Conservation (phyloP, 805 yeast species). For the Ogataea dorogensis region DNA sequence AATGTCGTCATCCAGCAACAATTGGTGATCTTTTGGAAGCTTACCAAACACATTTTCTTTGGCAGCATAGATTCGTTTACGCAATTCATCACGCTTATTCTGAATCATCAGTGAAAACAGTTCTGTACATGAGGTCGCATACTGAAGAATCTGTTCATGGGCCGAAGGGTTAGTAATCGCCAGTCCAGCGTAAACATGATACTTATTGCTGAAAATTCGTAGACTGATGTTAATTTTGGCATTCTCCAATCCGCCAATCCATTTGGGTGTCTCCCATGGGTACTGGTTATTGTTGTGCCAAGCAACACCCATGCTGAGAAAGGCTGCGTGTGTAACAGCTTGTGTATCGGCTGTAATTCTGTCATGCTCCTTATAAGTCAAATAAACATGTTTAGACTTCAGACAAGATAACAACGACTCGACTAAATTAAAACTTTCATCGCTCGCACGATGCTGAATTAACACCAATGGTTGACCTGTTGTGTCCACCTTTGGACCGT, state of each 20-base stretch:
- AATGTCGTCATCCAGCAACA: conserved; percentile 72
- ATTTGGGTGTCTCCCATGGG: conserved; percentile 86
- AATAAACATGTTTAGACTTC: conserved; percentile 69
- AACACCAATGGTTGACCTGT: conserved; percentile 91
- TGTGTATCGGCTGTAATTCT: conserved; percentile 97
- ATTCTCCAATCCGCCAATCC: conserved; percentile 94
- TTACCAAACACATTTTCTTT: conserved; percentile 75
- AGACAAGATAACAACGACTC: conserved; percentile 66
- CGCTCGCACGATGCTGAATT: conserved; percentile 67
- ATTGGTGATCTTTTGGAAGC: conserved; percentile 51
- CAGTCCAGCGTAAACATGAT: conserved; percentile 98
- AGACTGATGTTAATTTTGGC: conserved; percentile 92
- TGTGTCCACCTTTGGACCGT: conserved; percentile 89
- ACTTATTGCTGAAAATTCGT: conserved; percentile 87
- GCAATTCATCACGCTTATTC: conserved; percentile 57
- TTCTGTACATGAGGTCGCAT: conserved; percentile 80
- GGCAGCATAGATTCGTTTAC: conserved; percentile 60
- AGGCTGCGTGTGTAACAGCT: conserved; percentile 98
- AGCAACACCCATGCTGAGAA: conserved; percentile 93
- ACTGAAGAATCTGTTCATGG: conserved; percentile 85
- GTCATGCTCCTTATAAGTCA: conserved; percentile 89
- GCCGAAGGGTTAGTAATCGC: conserved; percentile 96
- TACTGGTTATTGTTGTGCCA: conserved; percentile 82
- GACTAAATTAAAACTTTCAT: conserved; percentile 58
- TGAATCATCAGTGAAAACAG: conserved; percentile 81